Evolutionary conservation across 2,329 filamentous ascomycete species (phyloP).

Genomic region (Aureobasidium mangrovei): DNA sequence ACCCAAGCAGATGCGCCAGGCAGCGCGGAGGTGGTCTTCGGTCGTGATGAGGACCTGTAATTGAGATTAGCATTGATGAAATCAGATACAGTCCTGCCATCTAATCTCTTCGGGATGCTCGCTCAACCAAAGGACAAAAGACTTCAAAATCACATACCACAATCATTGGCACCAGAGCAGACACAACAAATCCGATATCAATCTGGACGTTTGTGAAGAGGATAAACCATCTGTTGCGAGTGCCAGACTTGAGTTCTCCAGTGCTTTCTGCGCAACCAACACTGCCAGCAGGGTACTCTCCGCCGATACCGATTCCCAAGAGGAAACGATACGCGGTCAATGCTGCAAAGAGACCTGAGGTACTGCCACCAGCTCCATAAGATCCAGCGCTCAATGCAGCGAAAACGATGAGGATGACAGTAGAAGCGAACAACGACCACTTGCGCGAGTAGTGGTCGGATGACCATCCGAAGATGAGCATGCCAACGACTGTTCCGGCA

Average conservation of each 20-base stretch:
- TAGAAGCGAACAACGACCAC: slow-evolving; percentile 71
- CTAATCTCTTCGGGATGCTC: neutral
- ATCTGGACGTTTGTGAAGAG: slow-evolving; percentile 86
- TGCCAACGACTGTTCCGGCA: slow-evolving; percentile 71
- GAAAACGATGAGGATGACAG: slow-evolving; percentile 75
- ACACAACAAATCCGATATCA: slow-evolving; percentile 73
- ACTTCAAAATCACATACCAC: slow-evolving; percentile 35
- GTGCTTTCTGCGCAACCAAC: slow-evolving; percentile 79
- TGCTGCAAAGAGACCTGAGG: slow-evolving; percentile 65
- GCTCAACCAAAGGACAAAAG: slow-evolving; percentile 5
- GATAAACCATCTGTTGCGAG: slow-evolving; percentile 73
- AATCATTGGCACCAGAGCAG: slow-evolving; percentile 66
- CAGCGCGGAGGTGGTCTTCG: slow-evolving; percentile 57
- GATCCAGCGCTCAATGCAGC: slow-evolving; percentile 69
- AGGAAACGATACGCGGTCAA: slow-evolving; percentile 81
- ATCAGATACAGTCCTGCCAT: neutral
- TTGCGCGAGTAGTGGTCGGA: slow-evolving; percentile 79
- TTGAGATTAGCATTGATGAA: neutral
- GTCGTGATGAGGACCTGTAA: slow-evolving; percentile 42
- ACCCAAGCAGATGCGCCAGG: slow-evolving; percentile 75
- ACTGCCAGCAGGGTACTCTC: slow-evolving; percentile 73
- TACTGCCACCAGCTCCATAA: slow-evolving; percentile 62
- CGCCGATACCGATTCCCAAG: slow-evolving; percentile 42
- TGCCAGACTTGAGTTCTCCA: slow-evolving; percentile 69
- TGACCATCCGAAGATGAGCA: slow-evolving; percentile 67